A percentile compares a stretch with the other conserved stretches of the same genome.
Evolutionary conservation across 2,329 filamentous ascomycete species (phyloP).

Genomic region (Cylindrodendrum hubeiense): DNA sequence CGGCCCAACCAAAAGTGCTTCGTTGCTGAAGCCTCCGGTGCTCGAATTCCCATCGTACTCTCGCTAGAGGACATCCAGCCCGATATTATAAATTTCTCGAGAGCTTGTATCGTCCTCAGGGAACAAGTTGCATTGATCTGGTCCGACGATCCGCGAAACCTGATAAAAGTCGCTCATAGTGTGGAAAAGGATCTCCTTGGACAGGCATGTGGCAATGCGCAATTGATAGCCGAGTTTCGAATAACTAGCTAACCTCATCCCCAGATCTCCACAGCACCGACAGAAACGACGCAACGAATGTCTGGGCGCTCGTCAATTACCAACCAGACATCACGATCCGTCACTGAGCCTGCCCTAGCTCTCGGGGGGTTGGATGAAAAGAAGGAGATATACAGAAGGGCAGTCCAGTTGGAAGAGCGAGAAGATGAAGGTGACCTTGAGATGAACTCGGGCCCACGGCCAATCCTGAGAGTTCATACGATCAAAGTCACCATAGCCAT

Average conservation of each 20-base stretch:
- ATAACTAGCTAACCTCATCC: too few species aligned
- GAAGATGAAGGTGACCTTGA: conserved; percentile 38
- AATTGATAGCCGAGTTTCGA: too few species aligned
- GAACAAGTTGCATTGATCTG: conserved; percentile 42
- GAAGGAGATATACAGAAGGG: conserved; percentile 39
- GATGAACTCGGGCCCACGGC: conserved; percentile 35
- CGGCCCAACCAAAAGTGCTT: conserved; percentile 33
- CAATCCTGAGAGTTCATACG: conserved; percentile 37
- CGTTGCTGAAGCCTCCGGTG: conserved; percentile 36
- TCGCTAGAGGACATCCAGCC: conserved; percentile 34
- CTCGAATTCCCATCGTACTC: conserved; percentile 39
- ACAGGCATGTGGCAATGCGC: conserved; percentile 32
- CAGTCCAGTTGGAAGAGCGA: conserved; percentile 42
- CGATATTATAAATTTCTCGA: conserved; percentile 30
- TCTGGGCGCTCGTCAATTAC: too few species aligned
- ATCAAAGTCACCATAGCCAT: conserved; percentile 41
- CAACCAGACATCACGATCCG: too few species aligned
- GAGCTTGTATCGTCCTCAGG: conserved; percentile 37
- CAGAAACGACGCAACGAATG: too few species aligned
- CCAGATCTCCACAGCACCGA: not conserved
- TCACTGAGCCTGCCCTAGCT: conserved; percentile 32
- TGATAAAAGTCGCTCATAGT: conserved; percentile 41
- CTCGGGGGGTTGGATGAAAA: conserved; percentile 43
- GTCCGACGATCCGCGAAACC: conserved; percentile 38
- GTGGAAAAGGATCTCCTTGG: conserved; percentile 43